Percentiles rank a stretch among this genome's conserved stretches.
Evolutionary conservation across 116 monocot species (phyloP).

Genomic region (Trichopus zeylanicus): DNA sequence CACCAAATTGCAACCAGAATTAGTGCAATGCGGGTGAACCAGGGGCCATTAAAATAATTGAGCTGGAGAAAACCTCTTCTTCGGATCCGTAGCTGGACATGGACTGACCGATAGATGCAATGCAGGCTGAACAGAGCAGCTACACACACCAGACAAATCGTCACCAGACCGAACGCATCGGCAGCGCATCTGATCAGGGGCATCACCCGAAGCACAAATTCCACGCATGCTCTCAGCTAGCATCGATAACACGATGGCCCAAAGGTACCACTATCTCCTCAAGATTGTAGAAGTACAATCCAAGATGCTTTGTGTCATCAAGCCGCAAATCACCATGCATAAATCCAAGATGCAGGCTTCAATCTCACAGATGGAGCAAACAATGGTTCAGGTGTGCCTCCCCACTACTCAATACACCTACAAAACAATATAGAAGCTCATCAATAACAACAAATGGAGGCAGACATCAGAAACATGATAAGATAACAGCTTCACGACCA

Average conservation of each 20-base stretch:
- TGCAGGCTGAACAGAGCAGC: constrained; percentile 48
- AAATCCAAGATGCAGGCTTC: not conserved
- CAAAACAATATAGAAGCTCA: not conserved
- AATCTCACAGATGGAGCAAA: not conserved
- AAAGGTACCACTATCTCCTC: constrained; percentile 3
- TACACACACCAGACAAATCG: constrained; percentile 55
- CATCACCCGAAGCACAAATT: constrained; percentile 74
- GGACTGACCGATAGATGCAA: constrained; percentile 54
- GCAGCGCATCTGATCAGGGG: constrained; percentile 63
- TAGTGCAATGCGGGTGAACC: constrained; percentile 64
- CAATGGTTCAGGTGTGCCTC: not conserved
- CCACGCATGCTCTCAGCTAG: constrained; percentile 67
- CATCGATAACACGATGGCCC: constrained; percentile 33
- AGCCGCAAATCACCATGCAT: not conserved
- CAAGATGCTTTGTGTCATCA: too few species aligned
- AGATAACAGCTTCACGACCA: not conserved
- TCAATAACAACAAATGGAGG: too few species aligned
- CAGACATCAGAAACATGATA: not conserved
- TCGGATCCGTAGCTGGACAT: constrained; percentile 53
- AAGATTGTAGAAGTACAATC: not conserved
- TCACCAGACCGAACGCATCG: constrained; percentile 87
- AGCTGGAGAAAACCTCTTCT: constrained; percentile 43
- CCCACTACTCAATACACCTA: not conserved
- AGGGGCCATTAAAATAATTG: constrained; percentile 87
- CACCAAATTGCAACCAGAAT: constrained; percentile 75